A percentile compares a stretch with the other conserved stretches of the same genome.
phyloP scores from a whole-genome alignment of 2,329 filamentous ascomycete genomes.

The Akanthomyces uredinophilus region DNA sequence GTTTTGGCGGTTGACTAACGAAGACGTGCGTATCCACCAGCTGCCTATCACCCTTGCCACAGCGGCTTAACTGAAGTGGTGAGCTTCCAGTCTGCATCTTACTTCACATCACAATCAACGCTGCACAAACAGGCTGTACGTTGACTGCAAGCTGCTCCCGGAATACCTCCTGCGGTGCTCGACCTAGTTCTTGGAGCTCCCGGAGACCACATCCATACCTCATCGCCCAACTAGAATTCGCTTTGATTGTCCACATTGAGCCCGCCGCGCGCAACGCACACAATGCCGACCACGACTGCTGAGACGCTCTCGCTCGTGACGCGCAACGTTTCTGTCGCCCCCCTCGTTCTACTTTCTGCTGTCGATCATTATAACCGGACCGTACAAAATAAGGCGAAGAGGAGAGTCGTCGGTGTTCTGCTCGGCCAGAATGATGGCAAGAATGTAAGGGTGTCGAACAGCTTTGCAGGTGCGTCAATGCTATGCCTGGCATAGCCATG shows the following conservation, averaged over 20 bases:
- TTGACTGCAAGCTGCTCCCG: not conserved
- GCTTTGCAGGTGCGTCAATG: slow-evolving; percentile 73
- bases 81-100: slow-evolving; percentile 10
- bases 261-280: slow-evolving; percentile 26
- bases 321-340: slow-evolving; percentile 92
- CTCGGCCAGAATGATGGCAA: slow-evolving; percentile 95
- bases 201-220: not conserved
- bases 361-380: slow-evolving; percentile 98
- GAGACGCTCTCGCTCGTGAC: slow-evolving; percentile 94
- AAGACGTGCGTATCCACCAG: slow-evolving; percentile 14
- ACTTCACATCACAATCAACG: slow-evolving; percentile 5
- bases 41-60: slow-evolving; percentile 14
- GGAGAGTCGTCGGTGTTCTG: slow-evolving; percentile 89
- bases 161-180: not conserved
- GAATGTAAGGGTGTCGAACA: slow-evolving; percentile 96
- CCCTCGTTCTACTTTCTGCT: slow-evolving; percentile 92
- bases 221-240: not conserved
- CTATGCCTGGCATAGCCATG: slow-evolving; percentile 11
- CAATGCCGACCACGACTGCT: slow-evolving; percentile 93
- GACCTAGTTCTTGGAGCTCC: no score
- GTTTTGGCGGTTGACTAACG: slow-evolving; percentile 9
- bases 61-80: not conserved
- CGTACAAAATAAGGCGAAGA: slow-evolving; percentile 76
- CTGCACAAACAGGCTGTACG: not conserved
- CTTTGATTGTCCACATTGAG: not conserved